Evolutionary conservation across 2,329 filamentous ascomycete genomes (phyloP).

Genomic region (Aspergillus caelatus): DNA sequence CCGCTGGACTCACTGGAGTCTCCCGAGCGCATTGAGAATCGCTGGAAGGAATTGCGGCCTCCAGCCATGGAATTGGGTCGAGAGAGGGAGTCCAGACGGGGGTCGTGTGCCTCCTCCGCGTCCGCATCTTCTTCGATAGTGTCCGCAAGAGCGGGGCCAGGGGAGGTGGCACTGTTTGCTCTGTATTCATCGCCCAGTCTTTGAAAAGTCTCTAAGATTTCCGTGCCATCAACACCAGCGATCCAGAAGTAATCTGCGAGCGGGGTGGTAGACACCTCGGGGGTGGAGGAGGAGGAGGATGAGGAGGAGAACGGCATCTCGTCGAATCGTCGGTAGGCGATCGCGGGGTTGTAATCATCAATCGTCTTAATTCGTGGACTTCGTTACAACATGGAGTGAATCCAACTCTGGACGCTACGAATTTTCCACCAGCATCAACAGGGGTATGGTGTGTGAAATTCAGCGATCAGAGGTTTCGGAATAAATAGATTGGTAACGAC

Average conservation of each 20-base stretch:
- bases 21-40: slow-evolving; percentile 53
- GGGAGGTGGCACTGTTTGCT: slow-evolving; percentile 36
- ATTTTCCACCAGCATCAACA: slow-evolving; percentile 16
- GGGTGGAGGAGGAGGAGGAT: slow-evolving; percentile 25
- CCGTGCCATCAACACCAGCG: slow-evolving; percentile 51
- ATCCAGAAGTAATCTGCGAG: slow-evolving; percentile 72
- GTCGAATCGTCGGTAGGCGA: slow-evolving; percentile 20
- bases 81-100: slow-evolving; percentile 34
- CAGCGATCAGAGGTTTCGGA: slow-evolving; percentile 21
- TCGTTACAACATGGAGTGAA: slow-evolving; percentile 26
- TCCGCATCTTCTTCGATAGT: slow-evolving; percentile 64
- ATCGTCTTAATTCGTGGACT: slow-evolving; percentile 27
- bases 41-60: slow-evolving; percentile 45
- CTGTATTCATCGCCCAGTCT: slow-evolving; percentile 48
- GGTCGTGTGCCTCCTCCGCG: slow-evolving; percentile 54
- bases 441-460: slow-evolving; percentile 4
- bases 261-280: slow-evolving; percentile 53
- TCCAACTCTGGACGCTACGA: slow-evolving; percentile 13
- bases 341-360: slow-evolving; percentile 26
- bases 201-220: slow-evolving; percentile 48
- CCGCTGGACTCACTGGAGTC: slow-evolving; percentile 42
- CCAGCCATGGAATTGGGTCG: slow-evolving; percentile 42
- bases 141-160: slow-evolving; percentile 51
- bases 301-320: slow-evolving; percentile 34
- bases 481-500: slow-evolving; percentile 12